Evolutionary conservation across 768 basidiomycete species (phyloP).

Genomic region (Tephrocybe sp.): DNA sequence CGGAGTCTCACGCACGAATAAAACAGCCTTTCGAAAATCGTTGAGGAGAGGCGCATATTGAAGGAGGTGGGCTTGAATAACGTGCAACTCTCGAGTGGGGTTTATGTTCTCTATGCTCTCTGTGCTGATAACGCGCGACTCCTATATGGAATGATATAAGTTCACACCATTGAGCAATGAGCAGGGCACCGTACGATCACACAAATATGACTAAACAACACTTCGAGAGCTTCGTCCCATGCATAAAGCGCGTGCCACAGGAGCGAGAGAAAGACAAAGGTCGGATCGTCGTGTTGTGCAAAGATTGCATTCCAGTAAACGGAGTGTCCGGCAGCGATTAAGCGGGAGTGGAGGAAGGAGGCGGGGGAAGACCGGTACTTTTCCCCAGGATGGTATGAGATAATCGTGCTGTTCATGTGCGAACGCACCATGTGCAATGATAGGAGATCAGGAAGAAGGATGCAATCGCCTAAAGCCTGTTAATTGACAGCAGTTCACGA

Average conservation of each 20-base stretch:
- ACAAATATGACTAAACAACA: conserved; percentile 50
- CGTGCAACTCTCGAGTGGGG: conserved; percentile 54
- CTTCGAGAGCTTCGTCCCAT: conserved; percentile 60
- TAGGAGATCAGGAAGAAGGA: conserved; percentile 47
- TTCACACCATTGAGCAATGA: conserved; percentile 6
- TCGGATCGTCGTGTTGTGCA: conserved; percentile 44
- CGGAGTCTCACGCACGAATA: conserved; percentile 45
- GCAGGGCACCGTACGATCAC: conserved; percentile 34
- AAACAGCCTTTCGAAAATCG: conserved; percentile 51
- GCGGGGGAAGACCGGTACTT: conserved; percentile 36
- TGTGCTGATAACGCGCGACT: conserved; percentile 40
- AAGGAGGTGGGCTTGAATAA: conserved; percentile 56
- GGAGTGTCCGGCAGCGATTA: conserved; percentile 37
- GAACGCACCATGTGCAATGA: conserved; percentile 55
- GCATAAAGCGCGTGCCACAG: conserved; percentile 63
- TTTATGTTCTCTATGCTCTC: conserved; percentile 38
- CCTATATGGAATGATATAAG: conserved; percentile 31
- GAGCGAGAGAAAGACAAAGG: conserved; percentile 50
- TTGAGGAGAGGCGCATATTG: conserved; percentile 54
- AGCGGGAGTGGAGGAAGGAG: conserved; percentile 27
- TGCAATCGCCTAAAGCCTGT: conserved; percentile 24
- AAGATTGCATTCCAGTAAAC: conserved; percentile 49
- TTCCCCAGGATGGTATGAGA: conserved; percentile 41
- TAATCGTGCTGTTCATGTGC: conserved; percentile 35
- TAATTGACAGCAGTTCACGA: neutral